Base-by-base conservation (phyloP, 306 rosid genomes). In the Begonia peltatifolia region DNA sequence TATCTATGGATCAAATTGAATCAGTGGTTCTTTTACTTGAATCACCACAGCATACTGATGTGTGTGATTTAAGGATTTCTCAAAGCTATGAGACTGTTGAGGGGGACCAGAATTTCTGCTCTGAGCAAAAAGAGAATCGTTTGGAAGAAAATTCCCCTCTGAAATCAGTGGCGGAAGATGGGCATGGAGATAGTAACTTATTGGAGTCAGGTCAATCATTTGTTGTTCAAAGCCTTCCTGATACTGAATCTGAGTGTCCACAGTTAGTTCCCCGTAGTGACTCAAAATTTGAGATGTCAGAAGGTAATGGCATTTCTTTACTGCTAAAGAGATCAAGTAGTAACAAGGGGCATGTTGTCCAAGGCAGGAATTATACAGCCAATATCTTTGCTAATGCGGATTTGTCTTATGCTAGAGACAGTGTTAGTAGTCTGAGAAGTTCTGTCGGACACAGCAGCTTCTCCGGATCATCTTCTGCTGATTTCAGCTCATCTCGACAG, bases 271-370 rank as follows among this genome's bases (percentile, higher is more conserved):
- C 35, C 51, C 67, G 12, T 54, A 74, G 57, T 3, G 78, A 66
- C 56, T 56, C 63, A 68, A 75, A 60, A 65, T 75, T 41, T 53
- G 76, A 74, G 65, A 41, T 72, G 60, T 62, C 74, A 25, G 95
- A 82, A 70, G 85, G 94, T 55, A 66, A 81, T 1, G 96, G 96
- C 56, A 87, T 87, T 68, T 87, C 96, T 56, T 73, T 84, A 67
- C 70, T 87, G 65, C 71, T 87, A 67, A 81, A 71, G 74, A 76
- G 88, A 66, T 76, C 87, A 63, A 77, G 77, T 83, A 87, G 86
- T 68, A 71, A 49, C 71, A 87, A 77, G 70, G 96, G 87, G 61
- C 75, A 75, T 23, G 69, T 82, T 56, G 57, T 85, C 62, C 92
- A 61, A 63, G 77, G 87, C 47, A 79, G 87, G 64, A 69, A 71